Base-by-base conservation (phyloP, 768 basidiomycete species). In the Pleurotus tuber-regium region DNA sequence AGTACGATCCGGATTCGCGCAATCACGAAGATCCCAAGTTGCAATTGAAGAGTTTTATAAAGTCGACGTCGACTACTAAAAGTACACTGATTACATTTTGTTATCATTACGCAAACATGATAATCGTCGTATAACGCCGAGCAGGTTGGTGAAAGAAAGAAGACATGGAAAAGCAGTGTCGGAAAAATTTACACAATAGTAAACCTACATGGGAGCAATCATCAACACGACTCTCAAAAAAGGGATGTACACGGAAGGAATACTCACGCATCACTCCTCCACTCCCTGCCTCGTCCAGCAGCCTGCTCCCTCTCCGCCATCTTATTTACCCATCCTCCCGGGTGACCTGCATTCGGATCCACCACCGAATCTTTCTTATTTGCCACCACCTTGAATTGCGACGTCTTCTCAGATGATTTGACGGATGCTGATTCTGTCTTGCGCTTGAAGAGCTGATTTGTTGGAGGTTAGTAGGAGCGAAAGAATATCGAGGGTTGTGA, bases 341-440 rank as follows among this genome's bases (percentile, higher is more conserved):
- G 83, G 52, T 86, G 79, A 0, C 89, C 86, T 30, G 74, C 70
- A 18, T 79, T 69, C 3, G 78, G 75, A 4, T 48, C 30, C 31
- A 95, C 66, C 36, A 95, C 65, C 36, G 84, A 87, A 41, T 89
- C 71, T 24, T 85, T 75, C 70, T 87, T 87, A 54, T 84, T 77
- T 12, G 74, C 72, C 4, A 93, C 86, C 29, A 96, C 78, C 70
- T 90, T 89, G 77, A 96, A 93, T 56, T 89, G 84, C 6, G 83
- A 82, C 21, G 60, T 55, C 63, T 59, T 56, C 1, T 60, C 55
- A 4, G 50, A 48, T 2, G 68, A 58, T 18, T 58, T 61, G 8
- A 59, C 55, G 0, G 66, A 66, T 18, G 57, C 58, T 33, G 73
- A 71, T 0, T 71, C 65, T 61, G 81, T 80, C 63, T 82, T 84